A percentile compares a stretch with the other conserved stretches of the same genome.
Evolutionary conservation across 352 stramenopile genomes (phyloP).

Genomic region (Globisporangium polare): DNA sequence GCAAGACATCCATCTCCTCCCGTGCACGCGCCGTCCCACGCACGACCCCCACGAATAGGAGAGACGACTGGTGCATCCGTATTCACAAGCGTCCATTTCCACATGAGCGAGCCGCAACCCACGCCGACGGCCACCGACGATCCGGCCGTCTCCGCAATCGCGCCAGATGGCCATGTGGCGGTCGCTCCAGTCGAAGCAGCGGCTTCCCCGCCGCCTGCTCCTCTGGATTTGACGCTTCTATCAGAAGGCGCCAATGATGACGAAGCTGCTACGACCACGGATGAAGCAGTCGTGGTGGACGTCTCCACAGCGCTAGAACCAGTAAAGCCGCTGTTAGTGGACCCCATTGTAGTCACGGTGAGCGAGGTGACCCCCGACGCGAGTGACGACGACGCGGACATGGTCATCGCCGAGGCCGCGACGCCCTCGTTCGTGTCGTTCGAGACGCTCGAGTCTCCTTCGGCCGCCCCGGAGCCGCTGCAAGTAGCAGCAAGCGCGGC

Average conservation of each 20-base stretch:
- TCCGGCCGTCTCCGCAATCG: neutral
- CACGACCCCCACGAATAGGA: neutral
- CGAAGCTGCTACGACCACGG: neutral
- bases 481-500: neutral
- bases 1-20: neutral
- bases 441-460: constrained; percentile 11
- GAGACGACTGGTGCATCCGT: neutral
- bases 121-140: neutral
- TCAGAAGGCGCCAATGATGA: neutral
- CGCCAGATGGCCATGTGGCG: constrained; percentile 2
- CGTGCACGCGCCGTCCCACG: neutral
- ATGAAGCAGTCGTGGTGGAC: neutral
- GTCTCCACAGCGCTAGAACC: neutral
- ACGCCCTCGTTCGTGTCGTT: constrained; percentile 13
- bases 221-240: constrained; percentile 5
- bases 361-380: neutral
- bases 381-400: neutral
- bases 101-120: constrained; percentile 1
- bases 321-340: neutral
- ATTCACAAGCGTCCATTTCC: neutral
- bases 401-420: constrained; percentile 14
- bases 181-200: neutral
- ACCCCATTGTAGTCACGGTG: neutral
- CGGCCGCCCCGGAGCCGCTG: neutral
- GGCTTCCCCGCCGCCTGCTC: neutral